Base-by-base conservation (phyloP, 257 asterid species). In the Jasminum sambac region DNA sequence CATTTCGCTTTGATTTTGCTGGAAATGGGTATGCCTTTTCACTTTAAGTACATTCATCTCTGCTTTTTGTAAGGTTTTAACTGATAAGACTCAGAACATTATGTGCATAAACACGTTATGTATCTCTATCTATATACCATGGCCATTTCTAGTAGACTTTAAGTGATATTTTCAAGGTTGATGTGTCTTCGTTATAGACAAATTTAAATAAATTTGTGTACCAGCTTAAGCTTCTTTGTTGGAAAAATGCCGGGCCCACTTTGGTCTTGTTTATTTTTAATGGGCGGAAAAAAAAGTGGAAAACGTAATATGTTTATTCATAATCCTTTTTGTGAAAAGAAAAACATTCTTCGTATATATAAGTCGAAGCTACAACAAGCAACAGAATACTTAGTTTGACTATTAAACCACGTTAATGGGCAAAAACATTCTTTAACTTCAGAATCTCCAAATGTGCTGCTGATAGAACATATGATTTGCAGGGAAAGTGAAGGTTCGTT, bases 401-500 rank as follows among this genome's bases (percentile, higher is more conserved):
- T 30, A 30, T 30, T 30, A 30, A 30, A 30, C 36, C 1, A 30
- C 36, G 36, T 30, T 30, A 30, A 30, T 30, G 36, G 2, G 4
- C 36, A 30, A 30, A 30, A 30, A 30, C 36, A 30, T 30, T 30
- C 1, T 30, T 30, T 30, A 48, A 62, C 12, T 41, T 19, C 2
- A 55, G 64, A 38, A 71, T 66, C 34, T 73, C 38, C 1, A 5
- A 10, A 67, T 74, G 8, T 67, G 24, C 11, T 21, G 21, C 64
- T 36, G 11, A 8, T 50, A 64, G 63, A 6, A 3, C 52, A 24
- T 38, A 74, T 75, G 40, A 48, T 81, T 74, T 82, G 21, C 79
- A 93, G 97, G 80, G 97, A 90, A 84, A 93, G 98, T 61, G 96
- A 93, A 82, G 95, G 98, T 57, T 38, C 79, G 14, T 93, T 93